Evolutionary conservation across 1,139 yeast genomes (phyloP), one percentile per base, ranked within the genome.

Genomic region (Nakaseomyces bracarensis): DNA sequence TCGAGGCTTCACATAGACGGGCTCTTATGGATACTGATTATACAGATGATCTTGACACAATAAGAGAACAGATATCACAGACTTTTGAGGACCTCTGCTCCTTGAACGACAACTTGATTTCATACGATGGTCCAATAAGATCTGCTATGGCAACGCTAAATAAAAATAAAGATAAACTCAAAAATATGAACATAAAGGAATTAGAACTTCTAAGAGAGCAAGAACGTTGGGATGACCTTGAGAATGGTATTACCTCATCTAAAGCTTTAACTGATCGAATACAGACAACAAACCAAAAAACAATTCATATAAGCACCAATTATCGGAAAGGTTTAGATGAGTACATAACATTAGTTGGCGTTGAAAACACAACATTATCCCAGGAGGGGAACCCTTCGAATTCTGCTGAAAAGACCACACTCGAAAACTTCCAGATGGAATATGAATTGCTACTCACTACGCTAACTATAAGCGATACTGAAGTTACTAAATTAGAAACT

Each of bases 1-100:
- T 60, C 14, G 46, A 43, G 3, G 45, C 21, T 7, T 39, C 49
- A 3, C 63, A 60, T 43, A 45, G 44, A 27, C 42, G 44, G 4
- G 52, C 55, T 4, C 43, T 57, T 38, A 42, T 38, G 20, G 55
- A 54, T 18, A 49, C 47, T 26, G 31, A 44, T 13, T 41, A 43
- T 11, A 31, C 49, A 3, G 38, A 20, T n/a, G 47, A 49, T 19
- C 34, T 56, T 22, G 50, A 49, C 21, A 48, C 41, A 11, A 45
- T 57, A n/a, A 44, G 64, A 22, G 50, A 43, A 8, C 59, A 58
- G 38, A 52, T 60, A 19, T 43, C 46, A 23, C 47, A 53, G 4
- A 56, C 61, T 36, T 46, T 58, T 16, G 51, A 52, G 34, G 63
- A 59, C 40, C 33, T 58, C 22, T 47, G 49, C 35, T 46, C 37